A percentile compares a stretch with the other conserved stretches of the same genome.
These are phyloP conservation scores for Xylaria sp. DNA, from an alignment of 495 filamentous ascomycete genomes.

Conservation along the genomic window DNA sequence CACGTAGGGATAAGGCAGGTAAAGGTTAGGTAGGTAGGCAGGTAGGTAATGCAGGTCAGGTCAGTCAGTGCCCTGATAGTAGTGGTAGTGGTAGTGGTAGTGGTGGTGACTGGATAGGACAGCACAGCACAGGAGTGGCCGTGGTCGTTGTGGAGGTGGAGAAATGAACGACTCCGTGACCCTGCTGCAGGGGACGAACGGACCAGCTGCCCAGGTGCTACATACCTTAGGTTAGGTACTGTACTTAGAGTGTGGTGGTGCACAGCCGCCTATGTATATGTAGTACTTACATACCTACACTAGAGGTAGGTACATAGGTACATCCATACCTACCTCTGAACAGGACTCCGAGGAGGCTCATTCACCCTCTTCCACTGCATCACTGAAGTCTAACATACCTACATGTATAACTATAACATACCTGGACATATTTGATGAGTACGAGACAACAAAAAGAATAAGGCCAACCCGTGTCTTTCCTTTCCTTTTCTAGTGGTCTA, in stretches of 20 bases:
- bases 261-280: not conserved
- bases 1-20: slow-evolving; percentile 3
- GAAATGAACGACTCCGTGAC: slow-evolving; percentile 24
- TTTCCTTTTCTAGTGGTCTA: not conserved
- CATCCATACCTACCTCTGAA: no score
- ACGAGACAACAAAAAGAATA: not conserved
- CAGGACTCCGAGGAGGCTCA: no score
- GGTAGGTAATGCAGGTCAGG: no score
- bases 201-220: not conserved
- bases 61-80: not conserved
- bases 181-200: not conserved
- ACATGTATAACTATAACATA: no score
- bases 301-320: no score
- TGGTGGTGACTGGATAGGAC: not conserved
- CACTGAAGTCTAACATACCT: no score
- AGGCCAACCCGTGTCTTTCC: not conserved
- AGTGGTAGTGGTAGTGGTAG: not conserved
- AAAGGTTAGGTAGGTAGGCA: not conserved
- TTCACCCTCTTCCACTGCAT: no score
- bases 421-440: no score
- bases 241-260: no score
- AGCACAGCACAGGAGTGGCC: not conserved
- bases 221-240: no score
- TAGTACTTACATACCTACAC: not conserved
- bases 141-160: slow-evolving; percentile 20